These are phyloP conservation scores for Wolfiporia cocos DNA, from an alignment of 1,284 basidiomycete genomes.

Conservation along the genomic window DNA sequence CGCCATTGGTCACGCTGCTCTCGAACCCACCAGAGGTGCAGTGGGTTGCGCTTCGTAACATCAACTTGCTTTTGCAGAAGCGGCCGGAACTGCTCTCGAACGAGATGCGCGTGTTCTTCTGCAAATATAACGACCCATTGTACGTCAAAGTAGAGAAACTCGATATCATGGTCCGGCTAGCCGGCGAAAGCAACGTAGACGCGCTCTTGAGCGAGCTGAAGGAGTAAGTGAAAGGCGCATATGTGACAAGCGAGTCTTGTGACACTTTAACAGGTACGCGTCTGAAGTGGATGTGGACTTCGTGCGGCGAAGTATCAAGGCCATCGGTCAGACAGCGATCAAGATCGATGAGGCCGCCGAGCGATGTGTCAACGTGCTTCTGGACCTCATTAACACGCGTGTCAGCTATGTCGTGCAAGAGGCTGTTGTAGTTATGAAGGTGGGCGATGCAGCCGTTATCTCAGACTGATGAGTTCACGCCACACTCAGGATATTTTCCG, in stretches of 20 bases:
- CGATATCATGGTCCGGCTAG: constrained; percentile 97
- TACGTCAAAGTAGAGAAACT: constrained; percentile 99
- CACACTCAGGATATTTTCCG: constrained; percentile 88
- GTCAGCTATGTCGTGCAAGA: constrained; percentile 99
- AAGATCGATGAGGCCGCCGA: constrained; percentile 93
- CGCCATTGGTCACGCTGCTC: constrained; percentile 80
- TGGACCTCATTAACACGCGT: constrained; percentile 88
- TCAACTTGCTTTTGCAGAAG: constrained; percentile 94
- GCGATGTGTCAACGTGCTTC: constrained; percentile 89
- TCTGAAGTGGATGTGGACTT: constrained; percentile 99
- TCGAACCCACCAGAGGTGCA: constrained; percentile 84
- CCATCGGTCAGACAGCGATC: constrained; percentile 94
- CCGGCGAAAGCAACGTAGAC: constrained; percentile 89
- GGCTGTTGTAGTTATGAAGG: constrained; percentile 98
- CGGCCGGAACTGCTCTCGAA: constrained; percentile 85
- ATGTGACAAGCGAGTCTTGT: neutral
- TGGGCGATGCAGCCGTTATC: constrained; percentile 21
- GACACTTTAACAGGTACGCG: constrained; percentile 78
- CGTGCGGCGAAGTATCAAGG: constrained; percentile 89
- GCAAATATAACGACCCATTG: constrained; percentile 99
- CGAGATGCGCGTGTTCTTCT: constrained; percentile 99
- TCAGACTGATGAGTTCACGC: neutral
- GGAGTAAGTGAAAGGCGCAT: constrained; percentile 50
- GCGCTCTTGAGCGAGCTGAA: constrained; percentile 93
- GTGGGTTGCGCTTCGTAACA: constrained; percentile 96